Evolutionary conservation across 2,329 filamentous ascomycete genomes (phyloP), one percentile per base, ranked within the genome.

Genomic region (Fusarium sp.): DNA sequence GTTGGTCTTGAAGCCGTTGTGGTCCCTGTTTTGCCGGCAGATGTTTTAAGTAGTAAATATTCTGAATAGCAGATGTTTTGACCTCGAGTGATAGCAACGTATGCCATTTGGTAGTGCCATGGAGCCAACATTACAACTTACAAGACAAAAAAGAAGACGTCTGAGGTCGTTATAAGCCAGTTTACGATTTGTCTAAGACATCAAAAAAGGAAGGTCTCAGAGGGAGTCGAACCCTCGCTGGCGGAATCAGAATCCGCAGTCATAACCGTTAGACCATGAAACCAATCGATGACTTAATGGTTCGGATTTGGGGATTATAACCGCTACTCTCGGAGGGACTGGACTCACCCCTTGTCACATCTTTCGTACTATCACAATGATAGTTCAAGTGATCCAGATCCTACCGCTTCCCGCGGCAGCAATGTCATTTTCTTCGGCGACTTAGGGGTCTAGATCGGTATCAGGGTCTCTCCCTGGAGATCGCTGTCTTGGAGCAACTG

Each of bases 221-320:
- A n/a, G 47, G 47, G 47, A 52, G 47, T 52, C 47, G 47, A 52
- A 52, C 47, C 47, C 47, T 52, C 47, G 47, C 47, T 52, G 47
- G 47, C 47, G 47, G 47, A 52, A 52, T 52, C 47, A 52, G 47
- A 52, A 52, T 52, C 47, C 47, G 47, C 47, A 52, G 47, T 52
- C 47, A 52, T 52, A 52, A n/a, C 47, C 47, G 47, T 52, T 52
- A 52, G 47, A 52, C 47, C 47, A 52, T n/a, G 47, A 52, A 52
- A 52, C 47, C 47, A 52, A 52, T 52, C 24, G 24, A 31, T 52
- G 16, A n/a, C 6, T n/a, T 2, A 18, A 13, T 8, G 2, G 8
- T 6, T 31, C 5, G 6, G 6, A 31, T 31, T 52, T 52, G 9
- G 10, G 7, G 13, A 14, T 20, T 31, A 52, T 52, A 29, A 3